A percentile compares a stretch with the other conserved stretches of the same genome.
These are phyloP conservation scores for Saturnispora serradocipensis DNA, from an alignment of 805 yeast species.

Conservation along the genomic window DNA sequence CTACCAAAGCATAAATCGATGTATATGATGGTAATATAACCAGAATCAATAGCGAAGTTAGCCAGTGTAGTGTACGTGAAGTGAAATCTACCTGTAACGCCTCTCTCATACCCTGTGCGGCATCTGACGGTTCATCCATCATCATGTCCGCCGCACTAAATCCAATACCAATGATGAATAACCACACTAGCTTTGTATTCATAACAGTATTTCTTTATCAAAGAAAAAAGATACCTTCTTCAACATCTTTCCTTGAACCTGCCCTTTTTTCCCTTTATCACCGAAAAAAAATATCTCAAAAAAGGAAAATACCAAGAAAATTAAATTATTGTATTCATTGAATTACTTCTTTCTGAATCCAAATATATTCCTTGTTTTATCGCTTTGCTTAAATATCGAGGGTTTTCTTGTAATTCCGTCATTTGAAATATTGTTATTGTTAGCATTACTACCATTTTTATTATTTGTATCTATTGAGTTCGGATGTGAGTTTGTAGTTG, in stretches of 20 bases:
- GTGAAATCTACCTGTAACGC: slow-evolving; percentile 17
- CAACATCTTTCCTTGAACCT: background rate
- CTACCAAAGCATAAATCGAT: slow-evolving; percentile 47
- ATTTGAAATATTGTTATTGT: background rate
- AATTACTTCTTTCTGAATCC: background rate
- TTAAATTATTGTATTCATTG: background rate
- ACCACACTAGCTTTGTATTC: background rate
- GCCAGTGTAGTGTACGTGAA: slow-evolving; percentile 59
- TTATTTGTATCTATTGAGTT: background rate
- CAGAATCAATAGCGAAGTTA: slow-evolving; percentile 37
- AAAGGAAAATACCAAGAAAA: background rate
- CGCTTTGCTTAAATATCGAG: background rate
- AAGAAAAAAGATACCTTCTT: background rate
- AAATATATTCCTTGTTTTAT: background rate
- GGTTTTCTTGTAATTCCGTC: background rate
- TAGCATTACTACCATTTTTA: background rate
- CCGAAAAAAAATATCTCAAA: background rate
- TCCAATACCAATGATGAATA: background rate
- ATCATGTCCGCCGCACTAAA: slow-evolving; percentile 10
- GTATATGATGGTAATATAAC: slow-evolving; percentile 50
- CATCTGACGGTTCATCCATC: slow-evolving; percentile 17
- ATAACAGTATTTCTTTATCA: background rate
- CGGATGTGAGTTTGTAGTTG: background rate
- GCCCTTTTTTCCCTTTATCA: background rate
- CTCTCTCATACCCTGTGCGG: slow-evolving; percentile 11